phyloP scores from a whole-genome alignment of 2,329 filamentous ascomycete genomes.

The Verticillium isaacii region DNA sequence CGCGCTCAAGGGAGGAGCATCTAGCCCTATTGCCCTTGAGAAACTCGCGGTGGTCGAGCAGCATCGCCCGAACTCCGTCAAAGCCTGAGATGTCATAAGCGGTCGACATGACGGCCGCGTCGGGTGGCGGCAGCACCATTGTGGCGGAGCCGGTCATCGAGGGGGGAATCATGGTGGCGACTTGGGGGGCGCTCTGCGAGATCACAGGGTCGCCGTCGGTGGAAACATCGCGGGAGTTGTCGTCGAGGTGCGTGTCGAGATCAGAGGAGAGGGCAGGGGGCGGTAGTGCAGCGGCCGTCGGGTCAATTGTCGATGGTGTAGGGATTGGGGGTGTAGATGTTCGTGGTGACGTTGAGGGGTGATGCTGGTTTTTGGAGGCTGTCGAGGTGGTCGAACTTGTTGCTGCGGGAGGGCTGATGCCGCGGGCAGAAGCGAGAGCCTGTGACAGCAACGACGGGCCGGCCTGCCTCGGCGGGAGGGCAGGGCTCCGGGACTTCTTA shows the following conservation, averaged over 20 bases:
- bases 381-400: not conserved
- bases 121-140: constrained; percentile 14
- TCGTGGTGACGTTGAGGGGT: constrained; percentile 5
- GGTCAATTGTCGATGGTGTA: constrained; percentile 3
- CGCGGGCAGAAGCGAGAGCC: constrained; percentile 54
- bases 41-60: constrained; percentile 28
- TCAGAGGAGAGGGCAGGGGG: not conserved
- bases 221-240: constrained; percentile 24
- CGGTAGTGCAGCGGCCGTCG: constrained; percentile 2
- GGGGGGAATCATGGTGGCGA: constrained; percentile 22
- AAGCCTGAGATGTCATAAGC: constrained; percentile 26
- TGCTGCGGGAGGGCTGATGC: constrained; percentile 27
- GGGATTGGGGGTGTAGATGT: not conserved
- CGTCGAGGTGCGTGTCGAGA: constrained; percentile 17
- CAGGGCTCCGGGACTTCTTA: constrained; percentile 43
- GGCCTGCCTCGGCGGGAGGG: constrained; percentile 31
- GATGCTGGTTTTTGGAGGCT: not conserved
- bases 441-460: constrained; percentile 53
- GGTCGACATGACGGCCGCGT: constrained; percentile 23
- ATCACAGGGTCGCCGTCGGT: constrained; percentile 31
- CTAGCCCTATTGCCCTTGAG: constrained; percentile 19
- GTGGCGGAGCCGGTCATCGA: constrained; percentile 19
- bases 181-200: constrained; percentile 24
- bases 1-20: constrained; percentile 24
- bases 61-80: constrained; percentile 28